phyloP scores from a whole-genome alignment of 1,139 yeast species.

The Sugiyamaella castrensis region DNA sequence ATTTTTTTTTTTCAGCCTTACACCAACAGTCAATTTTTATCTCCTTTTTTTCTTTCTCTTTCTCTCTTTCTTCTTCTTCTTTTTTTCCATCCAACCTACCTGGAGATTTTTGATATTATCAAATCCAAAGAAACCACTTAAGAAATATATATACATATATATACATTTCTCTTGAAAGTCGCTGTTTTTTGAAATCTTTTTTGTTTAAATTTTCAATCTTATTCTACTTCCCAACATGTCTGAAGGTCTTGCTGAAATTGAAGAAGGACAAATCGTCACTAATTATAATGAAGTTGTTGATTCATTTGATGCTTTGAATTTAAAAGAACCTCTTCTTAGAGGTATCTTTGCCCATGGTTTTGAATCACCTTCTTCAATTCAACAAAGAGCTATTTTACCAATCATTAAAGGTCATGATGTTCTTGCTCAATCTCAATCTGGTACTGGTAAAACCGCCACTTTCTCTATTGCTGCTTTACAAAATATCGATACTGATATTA shows the following conservation, averaged over 20 bases:
- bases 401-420: slow-evolving; percentile 96
- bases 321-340: slow-evolving; percentile 44
- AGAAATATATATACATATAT: too few species aligned
- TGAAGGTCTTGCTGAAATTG: slow-evolving; percentile 75
- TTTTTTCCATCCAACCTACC: too few species aligned
- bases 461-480: slow-evolving; percentile 96
- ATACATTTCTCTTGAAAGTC: too few species aligned
- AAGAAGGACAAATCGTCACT: slow-evolving; percentile 82
- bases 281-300: slow-evolving; percentile 98
- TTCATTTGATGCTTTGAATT: slow-evolving; percentile 43
- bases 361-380: slow-evolving; percentile 96
- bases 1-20: too few species aligned
- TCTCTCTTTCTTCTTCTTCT: too few species aligned
- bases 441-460: slow-evolving; percentile 99
- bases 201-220: background rate
- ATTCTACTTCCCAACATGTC: slow-evolving; percentile 27
- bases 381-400: slow-evolving; percentile 96
- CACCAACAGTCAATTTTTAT: too few species aligned
- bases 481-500: slow-evolving; percentile 61
- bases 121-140: too few species aligned
- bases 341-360: slow-evolving; percentile 94
- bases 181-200: too few species aligned
- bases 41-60: too few species aligned
- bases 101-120: too few species aligned
- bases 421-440: slow-evolving; percentile 98